Evolutionary conservation across 2,329 filamentous ascomycete species (phyloP).

Genomic region (Pseudocercospora pini-densiflorae): DNA sequence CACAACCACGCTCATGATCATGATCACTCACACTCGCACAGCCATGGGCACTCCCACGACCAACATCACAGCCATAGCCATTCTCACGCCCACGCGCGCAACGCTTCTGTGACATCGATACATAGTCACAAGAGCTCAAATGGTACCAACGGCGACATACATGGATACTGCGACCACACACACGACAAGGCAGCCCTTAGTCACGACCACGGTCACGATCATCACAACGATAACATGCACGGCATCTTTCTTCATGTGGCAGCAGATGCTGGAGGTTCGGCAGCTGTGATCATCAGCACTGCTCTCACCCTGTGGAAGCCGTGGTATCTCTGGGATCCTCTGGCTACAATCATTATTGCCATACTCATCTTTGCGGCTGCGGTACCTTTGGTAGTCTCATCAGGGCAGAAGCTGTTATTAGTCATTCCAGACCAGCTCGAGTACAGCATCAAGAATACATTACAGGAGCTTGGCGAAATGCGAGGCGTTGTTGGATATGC

Average conservation of each 20-base stretch:
- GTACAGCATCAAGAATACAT: constrained; percentile 82
- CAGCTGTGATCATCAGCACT: constrained; percentile 92
- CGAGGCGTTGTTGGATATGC: constrained; percentile 84
- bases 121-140: constrained; percentile 22
- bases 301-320: constrained; percentile 82
- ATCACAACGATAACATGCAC: constrained; percentile 95
- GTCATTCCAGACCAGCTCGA: constrained; percentile 84
- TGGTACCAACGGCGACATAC: constrained; percentile 21
- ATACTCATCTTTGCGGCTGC: constrained; percentile 92
- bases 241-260: constrained; percentile 96
- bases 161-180: constrained; percentile 19
- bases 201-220: constrained; percentile 27
- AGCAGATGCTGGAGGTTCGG: constrained; percentile 91
- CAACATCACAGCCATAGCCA: constrained; percentile 42
- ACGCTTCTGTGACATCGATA: constrained; percentile 11
- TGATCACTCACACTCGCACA: constrained; percentile 37
- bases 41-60: constrained; percentile 39
- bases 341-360: constrained; percentile 93
- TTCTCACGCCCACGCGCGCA: constrained; percentile 63
- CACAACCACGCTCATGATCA: constrained; percentile 32
- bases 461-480: constrained; percentile 81
- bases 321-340: constrained; percentile 92
- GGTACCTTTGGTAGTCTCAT: constrained; percentile 82
- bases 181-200: constrained; percentile 19
- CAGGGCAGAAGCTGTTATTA: constrained; percentile 80